These are phyloP conservation scores for Citrullus mucosospermus DNA, from an alignment of 306 rosid species.

Conservation along the genomic window DNA sequence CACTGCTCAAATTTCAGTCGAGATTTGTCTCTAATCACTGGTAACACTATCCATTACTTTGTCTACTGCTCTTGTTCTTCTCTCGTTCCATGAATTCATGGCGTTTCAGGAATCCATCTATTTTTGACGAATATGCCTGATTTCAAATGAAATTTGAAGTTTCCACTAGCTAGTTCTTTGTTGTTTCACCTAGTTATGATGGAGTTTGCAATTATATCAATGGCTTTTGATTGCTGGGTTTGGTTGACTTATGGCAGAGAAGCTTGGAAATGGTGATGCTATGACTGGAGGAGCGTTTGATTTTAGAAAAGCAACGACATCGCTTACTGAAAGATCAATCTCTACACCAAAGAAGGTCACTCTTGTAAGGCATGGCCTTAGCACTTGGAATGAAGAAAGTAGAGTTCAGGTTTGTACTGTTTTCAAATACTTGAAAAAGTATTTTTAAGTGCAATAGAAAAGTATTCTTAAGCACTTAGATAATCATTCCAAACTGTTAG, in stretches of 20 bases:
- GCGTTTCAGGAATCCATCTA: neutral
- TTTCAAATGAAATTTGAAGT: too few species aligned
- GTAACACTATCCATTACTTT: constrained; percentile 2
- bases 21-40: constrained; percentile 11
- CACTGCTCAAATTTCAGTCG: constrained; percentile 16
- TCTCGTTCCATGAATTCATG: neutral
- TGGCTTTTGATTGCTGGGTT: neutral
- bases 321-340: constrained; percentile 37
- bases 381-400: constrained; percentile 70
- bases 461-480: too few species aligned
- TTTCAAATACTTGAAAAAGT: neutral
- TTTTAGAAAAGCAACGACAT: constrained; percentile 44
- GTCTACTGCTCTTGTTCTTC: neutral
- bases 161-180: neutral
- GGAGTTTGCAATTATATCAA: neutral
- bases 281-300: constrained; percentile 64
- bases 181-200: neutral
- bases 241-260: constrained; percentile 19
- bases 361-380: constrained; percentile 57
- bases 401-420: constrained; percentile 38
- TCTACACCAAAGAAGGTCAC: constrained; percentile 55
- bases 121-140: neutral
- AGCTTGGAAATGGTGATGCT: constrained; percentile 20
- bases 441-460: too few species aligned
- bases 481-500: too few species aligned